Evolutionary conservation across 768 basidiomycete genomes (phyloP), one percentile per base, ranked within the genome.

Genomic region (Hypsizygus marmoreus): DNA sequence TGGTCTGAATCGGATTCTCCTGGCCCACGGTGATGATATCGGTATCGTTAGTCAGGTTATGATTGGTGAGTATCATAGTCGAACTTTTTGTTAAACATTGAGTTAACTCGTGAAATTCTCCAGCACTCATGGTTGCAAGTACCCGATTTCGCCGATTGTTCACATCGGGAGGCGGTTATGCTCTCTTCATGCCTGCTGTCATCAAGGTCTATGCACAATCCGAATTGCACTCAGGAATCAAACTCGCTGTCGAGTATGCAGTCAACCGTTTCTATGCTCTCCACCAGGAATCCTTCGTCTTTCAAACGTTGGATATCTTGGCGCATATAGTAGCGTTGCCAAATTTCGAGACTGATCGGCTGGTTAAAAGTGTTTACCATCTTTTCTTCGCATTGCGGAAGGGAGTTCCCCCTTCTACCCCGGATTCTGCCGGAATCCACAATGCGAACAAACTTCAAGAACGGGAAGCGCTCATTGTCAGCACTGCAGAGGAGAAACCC

Each of bases 71-170:
- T 53, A 12, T 9, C 12, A 23, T 41, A 14, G 24, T 39, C n/a
- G n/a, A n/a, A n/a, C n/a, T 13, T 22, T 12, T n/a, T 29, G 38
- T 34, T 24, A n/a, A 39, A 26, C n/a, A 35, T n/a, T 13, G n/a
- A 16, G 34, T 32, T 55, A 28, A 13, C 42, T 33, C 47, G 40
- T 44, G 31, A 2, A 17, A 20, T 19, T 48, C 14, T 40, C 12
- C 47, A 86, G 87, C 81, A 5, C 72, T 85, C 23, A 84, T 88
- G 83, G 77, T 82, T 12, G 88, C 88, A 0, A 84, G 81, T 40
- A 86, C 86, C 6, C 80, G 88, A 13, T 91, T 90, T 57, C 75
- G 80, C 23, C 79, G 88, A n/a, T 62, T 91, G 14, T 88, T 91
- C 61, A 79, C 79, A 6, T 80, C 84, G 2, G 82, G 82, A 12